Percentiles rank a stretch among this genome's conserved stretches.
Evolutionary conservation across 2,329 filamentous ascomycete species (phyloP).

Genomic region (Madurella mycetomatis): DNA sequence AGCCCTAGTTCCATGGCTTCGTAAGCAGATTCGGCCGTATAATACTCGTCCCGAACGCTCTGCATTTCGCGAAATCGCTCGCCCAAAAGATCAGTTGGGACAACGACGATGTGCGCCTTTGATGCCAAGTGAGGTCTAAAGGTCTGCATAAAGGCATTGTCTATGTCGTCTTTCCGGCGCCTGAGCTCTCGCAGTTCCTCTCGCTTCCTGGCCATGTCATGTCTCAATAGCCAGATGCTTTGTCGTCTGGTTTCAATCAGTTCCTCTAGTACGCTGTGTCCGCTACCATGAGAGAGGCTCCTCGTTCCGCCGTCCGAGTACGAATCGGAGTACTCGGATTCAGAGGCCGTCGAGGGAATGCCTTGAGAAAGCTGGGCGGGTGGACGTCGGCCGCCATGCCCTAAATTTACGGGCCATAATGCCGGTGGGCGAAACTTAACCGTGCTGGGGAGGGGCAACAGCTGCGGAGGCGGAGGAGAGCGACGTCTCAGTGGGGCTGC

Average conservation of each 20-base stretch:
- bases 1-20: constrained; percentile 29
- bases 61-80: constrained; percentile 35
- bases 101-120: constrained; percentile 21
- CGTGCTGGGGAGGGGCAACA: background rate
- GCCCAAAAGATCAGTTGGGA: constrained; percentile 27
- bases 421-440: constrained; percentile 4
- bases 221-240: constrained; percentile 9
- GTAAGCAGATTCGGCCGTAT: constrained; percentile 34
- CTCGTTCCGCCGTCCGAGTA: constrained; percentile 8
- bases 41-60: constrained; percentile 35
- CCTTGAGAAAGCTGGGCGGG: background rate
- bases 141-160: constrained; percentile 39
- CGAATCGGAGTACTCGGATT: constrained; percentile 8
- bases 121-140: constrained; percentile 35
- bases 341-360: background rate
- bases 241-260: constrained; percentile 13
- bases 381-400: background rate
- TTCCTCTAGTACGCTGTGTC: constrained; percentile 7
- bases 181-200: constrained; percentile 32
- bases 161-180: constrained; percentile 33
- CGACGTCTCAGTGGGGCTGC: background rate
- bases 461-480: background rate
- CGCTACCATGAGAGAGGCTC: constrained; percentile 1
- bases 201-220: constrained; percentile 32
- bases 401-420: constrained; percentile 3